Percentiles rank a stretch among this genome's conserved stretches.
phyloP scores from a whole-genome alignment of 1,284 basidiomycete species.

The Phenoliferia sp. region DNA sequence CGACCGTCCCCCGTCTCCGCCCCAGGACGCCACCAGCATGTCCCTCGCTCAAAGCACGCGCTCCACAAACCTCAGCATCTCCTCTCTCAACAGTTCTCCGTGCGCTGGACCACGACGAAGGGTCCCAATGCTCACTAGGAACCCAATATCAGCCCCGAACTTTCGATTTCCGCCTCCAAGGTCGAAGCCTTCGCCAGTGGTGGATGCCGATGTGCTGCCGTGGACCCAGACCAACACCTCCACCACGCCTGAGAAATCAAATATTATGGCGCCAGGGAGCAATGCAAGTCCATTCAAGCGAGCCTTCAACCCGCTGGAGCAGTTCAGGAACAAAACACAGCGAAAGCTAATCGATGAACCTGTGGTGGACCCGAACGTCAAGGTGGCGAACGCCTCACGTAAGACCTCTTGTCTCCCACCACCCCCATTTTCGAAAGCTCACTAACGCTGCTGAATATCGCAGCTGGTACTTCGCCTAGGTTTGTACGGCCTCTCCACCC shows the following conservation, averaged over 20 bases:
- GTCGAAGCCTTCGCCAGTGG: not conserved
- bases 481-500: conserved; percentile 13
- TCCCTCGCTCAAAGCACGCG: conserved; percentile 10
- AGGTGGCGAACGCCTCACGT: not conserved
- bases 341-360: not conserved
- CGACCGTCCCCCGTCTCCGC: not conserved
- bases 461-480: conserved; percentile 8
- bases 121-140: conserved; percentile 24
- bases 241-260: not conserved
- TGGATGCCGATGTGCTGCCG: not conserved
- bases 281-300: not conserved
- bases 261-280: not conserved
- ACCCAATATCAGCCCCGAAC: not conserved
- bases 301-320: conserved; percentile 3
- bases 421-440: not conserved
- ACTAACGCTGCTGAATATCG: too few relatives aligned
- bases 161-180: conserved; percentile 21
- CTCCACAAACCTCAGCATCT: conserved; percentile 27
- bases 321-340: not conserved
- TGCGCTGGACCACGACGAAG: conserved; percentile 17
- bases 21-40: not conserved
- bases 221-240: not conserved
- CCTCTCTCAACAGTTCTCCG: conserved; percentile 20
- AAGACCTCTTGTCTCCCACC: not conserved
- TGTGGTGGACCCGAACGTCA: not conserved